Percentiles rank a stretch among this genome's conserved stretches.
phyloP scores from a whole-genome alignment of 2,329 filamentous ascomycete genomes.

The Incumbomyces lentus region DNA sequence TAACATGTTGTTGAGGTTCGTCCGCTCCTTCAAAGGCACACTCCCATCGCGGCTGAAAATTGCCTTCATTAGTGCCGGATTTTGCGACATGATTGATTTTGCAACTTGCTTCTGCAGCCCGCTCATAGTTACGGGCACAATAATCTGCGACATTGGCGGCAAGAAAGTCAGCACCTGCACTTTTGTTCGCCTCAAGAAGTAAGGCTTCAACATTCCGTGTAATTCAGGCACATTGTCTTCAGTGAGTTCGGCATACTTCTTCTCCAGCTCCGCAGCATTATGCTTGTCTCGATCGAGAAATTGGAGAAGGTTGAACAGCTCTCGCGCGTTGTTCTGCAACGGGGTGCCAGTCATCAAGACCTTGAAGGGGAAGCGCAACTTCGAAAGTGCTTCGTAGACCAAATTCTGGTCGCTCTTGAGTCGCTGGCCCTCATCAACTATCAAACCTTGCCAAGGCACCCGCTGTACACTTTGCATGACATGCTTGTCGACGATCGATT shows the following conservation, averaged over 20 bases:
- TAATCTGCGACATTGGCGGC: constrained; percentile 88
- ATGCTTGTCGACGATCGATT: constrained; percentile 66
- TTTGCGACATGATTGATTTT: constrained; percentile 85
- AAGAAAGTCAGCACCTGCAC: constrained; percentile 82
- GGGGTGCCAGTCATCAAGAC: constrained; percentile 82
- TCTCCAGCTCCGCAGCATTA: constrained; percentile 63
- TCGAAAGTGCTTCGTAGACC: constrained; percentile 63
- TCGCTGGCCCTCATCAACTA: constrained; percentile 91
- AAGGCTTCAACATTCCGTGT: constrained; percentile 70
- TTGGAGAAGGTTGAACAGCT: constrained; percentile 92
- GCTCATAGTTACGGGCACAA: constrained; percentile 91
- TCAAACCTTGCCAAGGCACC: constrained; percentile 74
- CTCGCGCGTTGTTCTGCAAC: constrained; percentile 71
- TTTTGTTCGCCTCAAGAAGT: constrained; percentile 70
- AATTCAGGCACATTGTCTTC: constrained; percentile 71
- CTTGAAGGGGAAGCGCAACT: constrained; percentile 70
- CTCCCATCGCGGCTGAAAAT: constrained; percentile 62
- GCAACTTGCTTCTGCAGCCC: constrained; percentile 87
- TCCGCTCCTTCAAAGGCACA: constrained; percentile 56
- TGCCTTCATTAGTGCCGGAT: constrained; percentile 74
- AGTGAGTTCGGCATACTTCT: constrained; percentile 65
- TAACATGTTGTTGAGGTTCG: constrained; percentile 83
- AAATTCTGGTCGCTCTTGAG: constrained; percentile 85
- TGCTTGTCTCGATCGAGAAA: constrained; percentile 64
- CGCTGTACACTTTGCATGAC: constrained; percentile 55